Evolutionary conservation across 2,329 filamentous ascomycete species (phyloP).

Genomic region (Clarireedia monteithiana): DNA sequence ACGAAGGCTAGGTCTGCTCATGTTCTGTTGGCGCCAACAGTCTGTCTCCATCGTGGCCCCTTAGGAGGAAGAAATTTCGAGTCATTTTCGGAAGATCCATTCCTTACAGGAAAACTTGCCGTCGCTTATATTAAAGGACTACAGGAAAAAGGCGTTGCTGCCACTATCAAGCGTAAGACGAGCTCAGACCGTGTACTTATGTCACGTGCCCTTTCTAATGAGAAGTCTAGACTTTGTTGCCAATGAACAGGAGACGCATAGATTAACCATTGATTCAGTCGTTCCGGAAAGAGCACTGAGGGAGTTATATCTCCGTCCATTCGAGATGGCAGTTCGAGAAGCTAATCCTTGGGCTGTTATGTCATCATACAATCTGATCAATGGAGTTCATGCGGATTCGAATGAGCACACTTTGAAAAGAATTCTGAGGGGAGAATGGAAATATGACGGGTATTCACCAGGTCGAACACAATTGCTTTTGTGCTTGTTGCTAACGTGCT

Average conservation of each 20-base stretch:
- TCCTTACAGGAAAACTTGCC: slow-evolving; percentile 66
- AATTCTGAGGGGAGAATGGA: slow-evolving; percentile 54
- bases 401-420: slow-evolving; percentile 46
- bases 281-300: slow-evolving; percentile 58
- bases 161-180: slow-evolving; percentile 65
- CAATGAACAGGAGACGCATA: slow-evolving; percentile 67
- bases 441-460: slow-evolving; percentile 44
- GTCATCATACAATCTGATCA: slow-evolving; percentile 61
- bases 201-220: slow-evolving; percentile 10
- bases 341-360: slow-evolving; percentile 63
- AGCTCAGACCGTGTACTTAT: neutral
- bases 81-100: slow-evolving; percentile 77
- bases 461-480: no score
- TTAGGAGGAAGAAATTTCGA: slow-evolving; percentile 83
- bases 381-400: slow-evolving; percentile 54
- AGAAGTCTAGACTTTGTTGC: slow-evolving; percentile 49
- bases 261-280: slow-evolving; percentile 55
- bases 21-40: slow-evolving; percentile 67
- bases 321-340: slow-evolving; percentile 64
- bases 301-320: slow-evolving; percentile 67
- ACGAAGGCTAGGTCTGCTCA: slow-evolving; percentile 65
- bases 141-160: slow-evolving; percentile 65
- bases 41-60: slow-evolving; percentile 75
- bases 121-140: slow-evolving; percentile 65
- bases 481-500: neutral